phyloP scores from a whole-genome alignment of 441 rosid genomes.

The Daphne laureola region DNA sequence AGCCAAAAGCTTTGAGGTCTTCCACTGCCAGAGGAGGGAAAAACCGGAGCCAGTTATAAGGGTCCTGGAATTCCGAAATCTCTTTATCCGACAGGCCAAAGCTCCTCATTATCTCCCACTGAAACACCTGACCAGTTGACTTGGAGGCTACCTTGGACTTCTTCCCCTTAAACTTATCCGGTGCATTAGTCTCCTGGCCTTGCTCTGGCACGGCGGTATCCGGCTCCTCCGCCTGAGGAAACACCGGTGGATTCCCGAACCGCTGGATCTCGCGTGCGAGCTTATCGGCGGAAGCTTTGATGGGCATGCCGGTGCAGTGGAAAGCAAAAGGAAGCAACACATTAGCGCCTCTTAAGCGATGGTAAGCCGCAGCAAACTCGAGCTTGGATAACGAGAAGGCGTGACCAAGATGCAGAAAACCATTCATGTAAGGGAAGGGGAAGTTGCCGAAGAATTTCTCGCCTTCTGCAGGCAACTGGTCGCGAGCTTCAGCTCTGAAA shows the following conservation, averaged over 20 bases:
- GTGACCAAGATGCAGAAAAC: constrained; percentile 79
- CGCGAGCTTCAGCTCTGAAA: constrained; percentile 55
- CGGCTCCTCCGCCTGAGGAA: constrained; percentile 34
- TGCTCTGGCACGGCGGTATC: constrained; percentile 17
- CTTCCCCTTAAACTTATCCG: constrained; percentile 66
- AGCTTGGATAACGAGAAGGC: constrained; percentile 84
- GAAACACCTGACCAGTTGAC: constrained; percentile 63
- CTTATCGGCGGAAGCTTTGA: constrained; percentile 93
- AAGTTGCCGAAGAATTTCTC: constrained; percentile 87
- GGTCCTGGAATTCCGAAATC: constrained; percentile 64
- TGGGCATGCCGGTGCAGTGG: constrained; percentile 72
- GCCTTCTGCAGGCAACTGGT: constrained; percentile 41
- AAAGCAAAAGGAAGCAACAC: constrained; percentile 84
- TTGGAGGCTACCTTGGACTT: constrained; percentile 82
- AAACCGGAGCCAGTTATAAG: constrained; percentile 64
- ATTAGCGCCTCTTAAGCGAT: constrained; percentile 72
- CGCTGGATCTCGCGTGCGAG: constrained; percentile 61
- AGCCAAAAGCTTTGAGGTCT: constrained; percentile 77
- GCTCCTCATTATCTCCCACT: constrained; percentile 96
- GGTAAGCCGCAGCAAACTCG: constrained; percentile 60
- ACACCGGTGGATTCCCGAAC: constrained; percentile 78
- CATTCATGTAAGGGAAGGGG: constrained; percentile 93
- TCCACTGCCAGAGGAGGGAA: constrained; percentile 82
- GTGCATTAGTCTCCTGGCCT: constrained; percentile 18
- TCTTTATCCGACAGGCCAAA: constrained; percentile 66